Base-by-base conservation (phyloP, 2,329 filamentous ascomycete species). In the Graphiopsis chlorocephala region DNA sequence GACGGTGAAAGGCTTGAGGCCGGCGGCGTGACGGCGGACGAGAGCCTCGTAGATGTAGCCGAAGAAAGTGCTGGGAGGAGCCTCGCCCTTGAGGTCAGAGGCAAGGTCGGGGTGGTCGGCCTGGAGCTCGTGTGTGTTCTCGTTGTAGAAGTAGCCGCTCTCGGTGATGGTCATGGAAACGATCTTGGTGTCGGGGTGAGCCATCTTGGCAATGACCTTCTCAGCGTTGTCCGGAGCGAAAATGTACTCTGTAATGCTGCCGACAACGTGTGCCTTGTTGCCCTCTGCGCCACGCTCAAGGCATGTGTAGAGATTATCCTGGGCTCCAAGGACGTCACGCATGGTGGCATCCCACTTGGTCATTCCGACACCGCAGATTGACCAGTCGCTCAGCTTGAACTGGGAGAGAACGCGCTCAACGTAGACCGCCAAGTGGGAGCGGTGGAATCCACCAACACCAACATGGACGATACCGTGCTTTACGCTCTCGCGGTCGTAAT, bases 91-190 rank as follows among this genome's bases (percentile, higher is more conserved):
- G 7, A 84, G 75, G 69, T 85, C 83, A 69, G 75, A 77, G 69
- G 79, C 77, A 60, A 85, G 84, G 69, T 84, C 82, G 10, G 81
- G 75, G 72, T 84, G 77, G 50, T 84, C 78, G 38, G 73, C 72
- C 67, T 80, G 73, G 65, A 85, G 77, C 76, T 84, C 74, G 76
- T 85, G 83, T n/a, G 82, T 82, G 78, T 85, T 84, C 72, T 85
- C 83, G 72, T 85, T 83, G 78, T 84, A 84, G 77, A 82, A 85
- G 80, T 85, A 85, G 67, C 83, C 83, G 70, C 80, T 83, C 76
- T 85, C 83, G 50, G 83, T 85, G 72, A 85, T 85, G 71, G 83
- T 85, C 72, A 85, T 72, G 17, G 83, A 85, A 33, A 85, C 83
- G 66, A 85, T 85, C 71, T 79, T 81, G 14, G 83, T 85, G 70